These are phyloP conservation scores for Gigaspora rosea DNA, from an alignment of 192 early-diverging fungal species.

Conservation along the genomic window DNA sequence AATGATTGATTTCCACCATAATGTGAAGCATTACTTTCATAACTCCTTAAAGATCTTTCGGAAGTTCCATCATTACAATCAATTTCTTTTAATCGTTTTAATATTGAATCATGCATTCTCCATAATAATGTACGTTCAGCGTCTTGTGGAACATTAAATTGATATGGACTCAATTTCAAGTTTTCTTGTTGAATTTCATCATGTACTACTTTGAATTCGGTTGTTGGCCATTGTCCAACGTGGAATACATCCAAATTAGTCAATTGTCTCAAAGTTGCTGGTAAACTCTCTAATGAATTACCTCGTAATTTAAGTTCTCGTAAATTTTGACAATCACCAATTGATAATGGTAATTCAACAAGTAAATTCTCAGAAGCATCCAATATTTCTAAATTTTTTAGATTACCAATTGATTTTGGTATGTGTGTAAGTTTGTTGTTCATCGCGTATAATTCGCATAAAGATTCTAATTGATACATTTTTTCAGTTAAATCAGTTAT, in stretches of 20 bases:
- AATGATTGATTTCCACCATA: not conserved
- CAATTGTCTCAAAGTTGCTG: slow-evolving; percentile 39
- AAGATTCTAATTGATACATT: slow-evolving; percentile 38
- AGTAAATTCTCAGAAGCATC: slow-evolving; percentile 42
- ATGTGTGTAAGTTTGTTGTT: slow-evolving; percentile 54
- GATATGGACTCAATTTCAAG: slow-evolving; percentile 43
- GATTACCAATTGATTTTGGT: slow-evolving; percentile 51
- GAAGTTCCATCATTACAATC: slow-evolving; percentile 42
- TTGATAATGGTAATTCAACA: slow-evolving; percentile 39
- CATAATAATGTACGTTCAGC: slow-evolving; percentile 47
- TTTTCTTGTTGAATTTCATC: slow-evolving; percentile 28
- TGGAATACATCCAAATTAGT: slow-evolving; percentile 43
- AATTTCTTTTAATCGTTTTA: slow-evolving; percentile 46
- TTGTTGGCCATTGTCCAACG: slow-evolving; percentile 49
- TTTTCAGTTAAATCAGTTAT: slow-evolving; percentile 43
- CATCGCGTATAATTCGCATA: slow-evolving; percentile 40
- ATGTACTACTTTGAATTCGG: slow-evolving; percentile 41
- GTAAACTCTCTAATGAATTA: slow-evolving; percentile 45
- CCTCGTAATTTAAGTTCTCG: slow-evolving; percentile 40
- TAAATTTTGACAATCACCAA: slow-evolving; percentile 39
- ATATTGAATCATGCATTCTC: slow-evolving; percentile 52
- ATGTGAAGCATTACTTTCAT: slow-evolving; percentile 23
- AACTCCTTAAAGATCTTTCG: slow-evolving; percentile 25
- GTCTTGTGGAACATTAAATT: slow-evolving; percentile 42
- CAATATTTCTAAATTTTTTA: slow-evolving; percentile 39